Percentiles rank a stretch among this genome's conserved stretches.
phyloP scores from a whole-genome alignment of 2,329 filamentous ascomycete genomes.

The Colletotrichum sp. region DNA sequence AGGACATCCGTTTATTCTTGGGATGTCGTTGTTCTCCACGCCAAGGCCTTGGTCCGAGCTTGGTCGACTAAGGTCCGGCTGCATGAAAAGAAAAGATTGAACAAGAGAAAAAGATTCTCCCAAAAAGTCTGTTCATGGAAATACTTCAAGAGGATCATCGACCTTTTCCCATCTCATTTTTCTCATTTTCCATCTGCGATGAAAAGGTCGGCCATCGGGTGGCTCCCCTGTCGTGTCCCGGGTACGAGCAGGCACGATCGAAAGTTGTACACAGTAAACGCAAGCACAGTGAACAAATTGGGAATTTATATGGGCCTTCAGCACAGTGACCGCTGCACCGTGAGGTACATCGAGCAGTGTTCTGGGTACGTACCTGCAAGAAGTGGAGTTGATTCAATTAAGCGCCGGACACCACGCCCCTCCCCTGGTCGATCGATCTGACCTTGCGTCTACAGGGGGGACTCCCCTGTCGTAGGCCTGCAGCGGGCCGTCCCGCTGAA shows the following conservation, averaged over 20 bases:
- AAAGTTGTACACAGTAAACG: not conserved
- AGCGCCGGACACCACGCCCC: not conserved
- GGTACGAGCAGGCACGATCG: not conserved
- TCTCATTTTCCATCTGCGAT: not conserved
- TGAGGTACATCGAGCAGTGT: not conserved
- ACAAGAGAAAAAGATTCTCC: fast-evolving
- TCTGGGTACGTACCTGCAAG: not conserved
- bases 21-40: not conserved
- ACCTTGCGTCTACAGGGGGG: not conserved
- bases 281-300: not conserved
- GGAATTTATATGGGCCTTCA: not conserved
- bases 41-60: not conserved
- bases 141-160: not conserved
- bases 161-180: not conserved
- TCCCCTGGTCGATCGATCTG: not conserved
- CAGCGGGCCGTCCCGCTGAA: not conserved
- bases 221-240: not conserved
- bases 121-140: fast-evolving
- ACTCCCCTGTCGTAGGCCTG: not conserved
- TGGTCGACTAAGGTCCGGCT: not conserved
- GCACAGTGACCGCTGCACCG: not conserved
- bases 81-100: not conserved
- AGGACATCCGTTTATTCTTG: not conserved
- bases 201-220: not conserved
- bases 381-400: not conserved